Conservation (phyloP, 1,284 basidiomycete genomes). For the Tilletia setariae region DNA sequence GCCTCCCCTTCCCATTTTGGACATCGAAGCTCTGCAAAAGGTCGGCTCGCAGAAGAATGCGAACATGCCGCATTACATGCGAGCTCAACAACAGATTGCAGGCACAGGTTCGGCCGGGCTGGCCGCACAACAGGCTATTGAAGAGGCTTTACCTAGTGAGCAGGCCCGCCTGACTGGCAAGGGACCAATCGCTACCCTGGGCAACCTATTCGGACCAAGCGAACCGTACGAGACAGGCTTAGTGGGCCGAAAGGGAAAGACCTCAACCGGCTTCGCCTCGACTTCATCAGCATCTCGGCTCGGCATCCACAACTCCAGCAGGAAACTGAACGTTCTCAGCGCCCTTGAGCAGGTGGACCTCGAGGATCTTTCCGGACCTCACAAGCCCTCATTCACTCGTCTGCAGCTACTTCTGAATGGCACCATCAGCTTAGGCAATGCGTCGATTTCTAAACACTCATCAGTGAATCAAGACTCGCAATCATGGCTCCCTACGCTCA, state of each 20-base stretch:
- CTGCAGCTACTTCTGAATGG: slow-evolving; percentile 26
- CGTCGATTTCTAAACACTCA: too few relatives aligned
- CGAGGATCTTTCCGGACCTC: slow-evolving; percentile 19
- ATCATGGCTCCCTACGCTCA: not conserved
- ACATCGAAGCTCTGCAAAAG: not conserved
- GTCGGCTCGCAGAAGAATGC: not conserved
- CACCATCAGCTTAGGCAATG: slow-evolving; percentile 22
- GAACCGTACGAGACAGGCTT: not conserved
- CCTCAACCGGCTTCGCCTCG: slow-evolving; percentile 23
- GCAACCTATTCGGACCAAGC: not conserved
- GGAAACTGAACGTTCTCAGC: slow-evolving; percentile 23
- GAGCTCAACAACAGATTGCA: slow-evolving; percentile 6
- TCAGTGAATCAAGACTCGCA: not conserved
- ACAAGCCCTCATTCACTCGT: not conserved
- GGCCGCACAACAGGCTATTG: slow-evolving; percentile 11
- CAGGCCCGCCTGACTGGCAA: not conserved
- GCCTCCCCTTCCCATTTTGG: not conserved
- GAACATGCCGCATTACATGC: slow-evolving; percentile 12
- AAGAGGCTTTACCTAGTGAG: not conserved
- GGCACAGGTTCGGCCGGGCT: slow-evolving; percentile 2
- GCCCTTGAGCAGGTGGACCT: not conserved
- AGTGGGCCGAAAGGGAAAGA: slow-evolving; percentile 17
- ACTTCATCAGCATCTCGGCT: slow-evolving; percentile 24
- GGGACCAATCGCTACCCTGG: not conserved
- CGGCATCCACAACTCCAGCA: slow-evolving; percentile 21